Evolutionary conservation across 2,329 filamentous ascomycete species (phyloP), one percentile per base, ranked within the genome.

Genomic region (Sporothrix humicola): DNA sequence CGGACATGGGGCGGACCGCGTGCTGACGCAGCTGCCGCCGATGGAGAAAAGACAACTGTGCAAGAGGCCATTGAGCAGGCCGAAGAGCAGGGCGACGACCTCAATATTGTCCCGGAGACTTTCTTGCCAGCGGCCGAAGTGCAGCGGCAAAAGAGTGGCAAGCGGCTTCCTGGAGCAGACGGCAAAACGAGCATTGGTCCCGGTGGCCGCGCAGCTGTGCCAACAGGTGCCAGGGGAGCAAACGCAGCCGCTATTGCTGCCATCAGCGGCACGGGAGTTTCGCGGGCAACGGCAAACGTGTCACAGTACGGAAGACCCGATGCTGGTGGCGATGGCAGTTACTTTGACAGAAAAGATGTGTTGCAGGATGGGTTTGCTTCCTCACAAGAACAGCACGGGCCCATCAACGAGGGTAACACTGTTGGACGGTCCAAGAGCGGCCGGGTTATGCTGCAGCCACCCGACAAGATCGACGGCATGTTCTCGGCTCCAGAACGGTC

Each of bases 1-100:
- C 88, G 95, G 76, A 98, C 95, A 1, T 99, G 96, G 95, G 95
- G 95, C 77, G 95, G 95, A 0, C 96, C 95, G 12, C 89, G 95
- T 78, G 94, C 94, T 1, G 95, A 98, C 82, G 95, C 95, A 0
- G 93, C 92, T 44, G 87, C 90, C 56, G 95, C 95, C 2, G 92
- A 97, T 80, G 85, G 87, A 80, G 85, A 87, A 13, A 84, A 89
- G 74, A 96, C 91, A 0, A 94, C 93, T 0, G 91, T 93, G 1
- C 91, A 93, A 77, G 88, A 97, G 81, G 95, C 92, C n/a, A 92
- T 94, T 72, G 93, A 96, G 78, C 87, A 91, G 77, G 94, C 95
- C 17, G 90, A 92, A 79, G 87, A 90, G 65, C 86, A 87, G 12
- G 95, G 94, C 0, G 94, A 98, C 79, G 95, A 97, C 76, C 88